Evolutionary conservation across 192 early-diverging fungal species (phyloP).

Genomic region (Linnemannia zychae): DNA sequence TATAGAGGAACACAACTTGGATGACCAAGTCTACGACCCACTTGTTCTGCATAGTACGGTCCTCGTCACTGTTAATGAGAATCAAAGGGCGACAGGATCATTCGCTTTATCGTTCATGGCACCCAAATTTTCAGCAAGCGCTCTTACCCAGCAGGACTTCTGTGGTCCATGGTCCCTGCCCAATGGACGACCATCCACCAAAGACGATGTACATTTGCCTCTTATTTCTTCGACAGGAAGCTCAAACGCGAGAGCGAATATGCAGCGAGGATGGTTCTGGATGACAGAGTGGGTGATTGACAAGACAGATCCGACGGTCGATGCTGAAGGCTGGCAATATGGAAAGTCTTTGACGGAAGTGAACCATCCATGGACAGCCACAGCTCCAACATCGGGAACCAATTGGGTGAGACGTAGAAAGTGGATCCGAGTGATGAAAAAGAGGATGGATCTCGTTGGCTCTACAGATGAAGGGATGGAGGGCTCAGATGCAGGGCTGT

Average conservation of each 20-base stretch:
- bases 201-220: slow-evolving; percentile 69
- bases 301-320: slow-evolving; percentile 66
- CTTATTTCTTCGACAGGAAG: slow-evolving; percentile 16
- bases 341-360: slow-evolving; percentile 67
- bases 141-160: slow-evolving; percentile 64
- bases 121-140: slow-evolving; percentile 64
- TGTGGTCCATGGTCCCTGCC: slow-evolving; percentile 76
- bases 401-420: slow-evolving; percentile 76
- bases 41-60: slow-evolving; percentile 68
- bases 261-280: slow-evolving; percentile 78
- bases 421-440: slow-evolving; percentile 86
- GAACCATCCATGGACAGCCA: slow-evolving; percentile 66
- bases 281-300: slow-evolving; percentile 86
- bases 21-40: slow-evolving; percentile 59
- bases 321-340: slow-evolving; percentile 84
- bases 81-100: slow-evolving; percentile 71
- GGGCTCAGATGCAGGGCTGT: not conserved
- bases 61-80: slow-evolving; percentile 75
- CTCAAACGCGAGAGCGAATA: slow-evolving; percentile 26
- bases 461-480: slow-evolving; percentile 9
- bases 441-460: slow-evolving; percentile 61
- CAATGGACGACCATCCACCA: slow-evolving; percentile 63
- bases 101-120: slow-evolving; percentile 61
- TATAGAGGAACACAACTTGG: slow-evolving; percentile 34
- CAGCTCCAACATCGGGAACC: slow-evolving; percentile 60